Evolutionary conservation across 1,284 basidiomycete species (phyloP), one percentile per base, ranked within the genome.

Genomic region (Singerocomus inundabilis): DNA sequence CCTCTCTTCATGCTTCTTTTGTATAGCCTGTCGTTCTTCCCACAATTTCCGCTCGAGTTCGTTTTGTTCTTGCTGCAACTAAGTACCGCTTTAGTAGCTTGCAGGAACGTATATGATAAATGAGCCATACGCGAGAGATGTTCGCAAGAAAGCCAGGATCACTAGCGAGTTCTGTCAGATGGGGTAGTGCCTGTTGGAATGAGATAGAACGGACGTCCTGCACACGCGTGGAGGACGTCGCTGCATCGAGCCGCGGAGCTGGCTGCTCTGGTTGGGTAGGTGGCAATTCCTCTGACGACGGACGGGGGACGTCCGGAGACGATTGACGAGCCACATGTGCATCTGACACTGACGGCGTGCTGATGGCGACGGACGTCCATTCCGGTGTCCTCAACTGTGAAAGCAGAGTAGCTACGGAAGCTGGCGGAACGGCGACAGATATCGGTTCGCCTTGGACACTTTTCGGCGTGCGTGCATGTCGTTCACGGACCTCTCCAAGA

Each of bases 141-240:
- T 71, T 70, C 42, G 66, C 64, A 40, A 73, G 66, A 54, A 88
- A 79, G 3, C 54, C 57, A 25, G 73, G 70, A 59, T 84, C 73
- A 45, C 78, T 74, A 32, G 77, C 72, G 7, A 88, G 72, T 48
- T 70, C 70, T 7, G 80, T 79, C 31, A 84, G 60, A 54, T 70
- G 69, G 2, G 83, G 79, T 18, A 89, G 70, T 1, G 86, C 75
- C 56, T 88, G 81, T 58, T 83, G 83, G 62, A 85, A 88, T 25
- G 81, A 76, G 50, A 76, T 68, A 28, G 67, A 66, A 49, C 73
- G 76, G 51, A 77, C 53, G 59, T 85, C 77, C 44, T 68, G 49
- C 26, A 35, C 57, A 33, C 15, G 46, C 37, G 49, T 42, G 36
- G 52, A 44, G 12, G 52, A 40, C 8, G 64, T 30, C 39, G 50